Evolutionary conservation across 2,329 filamentous ascomycete genomes (phyloP).

Genomic region (Phaeosphaeriaceae sp.): DNA sequence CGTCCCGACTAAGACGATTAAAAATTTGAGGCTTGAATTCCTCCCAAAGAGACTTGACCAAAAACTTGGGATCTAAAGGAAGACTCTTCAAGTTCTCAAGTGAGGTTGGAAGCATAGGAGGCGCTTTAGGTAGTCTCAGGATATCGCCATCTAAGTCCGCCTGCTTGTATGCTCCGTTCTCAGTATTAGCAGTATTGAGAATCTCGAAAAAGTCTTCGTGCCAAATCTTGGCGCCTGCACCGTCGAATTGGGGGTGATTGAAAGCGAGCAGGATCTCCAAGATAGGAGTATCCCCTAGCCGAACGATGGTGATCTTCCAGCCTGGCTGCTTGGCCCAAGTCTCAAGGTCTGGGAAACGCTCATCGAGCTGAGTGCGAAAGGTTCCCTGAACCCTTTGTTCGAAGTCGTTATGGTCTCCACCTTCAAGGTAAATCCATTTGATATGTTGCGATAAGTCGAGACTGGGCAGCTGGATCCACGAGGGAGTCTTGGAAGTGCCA

Average conservation of each 20-base stretch:
- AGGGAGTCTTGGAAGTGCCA: slow-evolving; percentile 15
- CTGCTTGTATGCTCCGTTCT: slow-evolving; percentile 20
- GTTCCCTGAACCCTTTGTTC: slow-evolving; percentile 27
- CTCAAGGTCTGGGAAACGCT: slow-evolving; percentile 25
- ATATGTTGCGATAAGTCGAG: slow-evolving; percentile 21
- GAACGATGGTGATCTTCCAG: slow-evolving; percentile 28
- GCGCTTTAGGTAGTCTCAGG: no score
- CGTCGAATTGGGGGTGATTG: slow-evolving; percentile 30
- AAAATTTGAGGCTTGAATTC: slow-evolving; percentile 16
- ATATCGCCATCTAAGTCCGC: no score
- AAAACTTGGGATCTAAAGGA: slow-evolving; percentile 17
- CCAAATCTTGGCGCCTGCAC: slow-evolving; percentile 23
- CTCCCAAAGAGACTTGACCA: slow-evolving; percentile 16
- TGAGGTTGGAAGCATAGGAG: slow-evolving; percentile 32
- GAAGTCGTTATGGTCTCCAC: slow-evolving; percentile 16
- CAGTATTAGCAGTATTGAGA: slow-evolving; percentile 31
- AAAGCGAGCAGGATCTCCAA: no score
- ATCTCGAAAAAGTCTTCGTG: slow-evolving; percentile 35
- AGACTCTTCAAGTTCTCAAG: slow-evolving; percentile 28
- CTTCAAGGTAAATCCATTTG: slow-evolving; percentile 16
- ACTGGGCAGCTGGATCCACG: slow-evolving; percentile 19
- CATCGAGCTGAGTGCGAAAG: slow-evolving; percentile 29
- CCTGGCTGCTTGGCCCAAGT: slow-evolving; percentile 20
- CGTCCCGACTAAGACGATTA: slow-evolving; percentile 10
- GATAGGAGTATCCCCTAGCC: slow-evolving; percentile 21